Percentiles rank a stretch among this genome's conserved stretches.
Evolutionary conservation across 495 filamentous ascomycete genomes (phyloP).

Genomic region (Chaetomium fimeti): DNA sequence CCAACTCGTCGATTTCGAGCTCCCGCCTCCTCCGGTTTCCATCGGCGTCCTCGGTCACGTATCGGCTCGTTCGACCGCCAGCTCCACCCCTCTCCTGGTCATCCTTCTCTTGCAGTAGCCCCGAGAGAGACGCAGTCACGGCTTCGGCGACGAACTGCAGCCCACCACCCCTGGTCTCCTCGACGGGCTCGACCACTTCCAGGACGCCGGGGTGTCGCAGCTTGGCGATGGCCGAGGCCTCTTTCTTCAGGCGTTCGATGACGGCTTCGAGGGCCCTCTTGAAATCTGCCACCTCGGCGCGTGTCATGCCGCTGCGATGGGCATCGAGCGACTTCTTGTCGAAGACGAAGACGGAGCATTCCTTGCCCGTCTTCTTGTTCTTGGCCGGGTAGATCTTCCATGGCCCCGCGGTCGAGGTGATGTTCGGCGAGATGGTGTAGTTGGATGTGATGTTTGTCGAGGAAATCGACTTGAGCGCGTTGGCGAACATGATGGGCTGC

Average conservation of each 20-base stretch:
- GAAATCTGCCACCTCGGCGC: constrained; percentile 58
- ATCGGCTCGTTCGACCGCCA: constrained; percentile 70
- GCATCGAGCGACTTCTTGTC: constrained; percentile 81
- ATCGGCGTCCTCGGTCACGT: constrained; percentile 76
- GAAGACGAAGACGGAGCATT: constrained; percentile 91
- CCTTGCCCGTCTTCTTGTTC: constrained; percentile 86
- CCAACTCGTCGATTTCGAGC: constrained; percentile 92
- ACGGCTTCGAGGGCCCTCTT: constrained; percentile 85
- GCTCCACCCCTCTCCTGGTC: constrained; percentile 71
- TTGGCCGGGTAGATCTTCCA: constrained; percentile 98
- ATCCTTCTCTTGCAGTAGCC: constrained; percentile 82
- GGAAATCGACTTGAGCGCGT: constrained; percentile 85
- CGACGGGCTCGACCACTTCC: constrained; percentile 90
- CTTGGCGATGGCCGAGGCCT: constrained; percentile 80
- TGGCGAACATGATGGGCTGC: constrained; percentile 73
- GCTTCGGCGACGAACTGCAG: constrained; percentile 94
- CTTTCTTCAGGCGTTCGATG: constrained; percentile 83
- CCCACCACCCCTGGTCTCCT: constrained; percentile 86
- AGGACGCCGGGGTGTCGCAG: constrained; percentile 88
- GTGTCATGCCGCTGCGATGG: constrained; percentile 55
- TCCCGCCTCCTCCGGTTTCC: constrained; percentile 73
- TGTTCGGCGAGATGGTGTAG: constrained; percentile 71
- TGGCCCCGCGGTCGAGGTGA: constrained; percentile 73
- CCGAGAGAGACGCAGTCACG: constrained; percentile 82
- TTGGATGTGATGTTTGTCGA: constrained; percentile 84